Base-by-base conservation (phyloP, 805 yeast species). In the Pichia cabralensis region DNA sequence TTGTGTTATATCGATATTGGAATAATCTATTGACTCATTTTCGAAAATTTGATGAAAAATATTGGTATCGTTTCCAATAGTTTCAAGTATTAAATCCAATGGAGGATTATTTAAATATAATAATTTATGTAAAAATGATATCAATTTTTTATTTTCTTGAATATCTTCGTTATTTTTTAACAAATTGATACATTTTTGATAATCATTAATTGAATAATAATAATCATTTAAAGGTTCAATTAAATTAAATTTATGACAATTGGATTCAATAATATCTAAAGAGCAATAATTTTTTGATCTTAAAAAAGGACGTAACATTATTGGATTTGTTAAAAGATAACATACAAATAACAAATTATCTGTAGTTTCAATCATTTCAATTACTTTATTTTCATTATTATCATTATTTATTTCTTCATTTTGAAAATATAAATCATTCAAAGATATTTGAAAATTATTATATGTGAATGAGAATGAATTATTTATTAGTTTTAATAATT, bases 341-440 rank as follows among this genome's bases (percentile, higher is more conserved):
- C 92, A 73, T 33, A 73, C 64, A 47, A 89, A 84, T 14, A 92
- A 62, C 1, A 84, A 67, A 0, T 95, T 80, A 49, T 89, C 98
- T 2, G n/a, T n/a, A n/a, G n/a, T n/a, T n/a, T n/a, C n/a, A n/a
- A n/a, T n/a, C n/a, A n/a, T n/a, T n/a, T n/a, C n/a, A n/a, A n/a
- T n/a, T n/a, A n/a, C n/a, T n/a, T 30, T 17, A n/a, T 26, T 20
- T 18, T 10, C 26, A 13, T 18, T 15, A 10, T 22, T 28, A 8
- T 28, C 22, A 5, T 30, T 24, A 28, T 20, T 18, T 6, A 17
- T 22, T 20, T 30, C 18, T n/a, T n/a, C n/a, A n/a, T n/a, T n/a
- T n/a, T n/a, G n/a, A n/a, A n/a, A n/a, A n/a, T n/a, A n/a, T n/a
- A n/a, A n/a, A n/a, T n/a, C n/a, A n/a, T n/a, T n/a, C n/a, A n/a